Base-by-base conservation (phyloP, 805 yeast species). In the Candida quercuum region DNA sequence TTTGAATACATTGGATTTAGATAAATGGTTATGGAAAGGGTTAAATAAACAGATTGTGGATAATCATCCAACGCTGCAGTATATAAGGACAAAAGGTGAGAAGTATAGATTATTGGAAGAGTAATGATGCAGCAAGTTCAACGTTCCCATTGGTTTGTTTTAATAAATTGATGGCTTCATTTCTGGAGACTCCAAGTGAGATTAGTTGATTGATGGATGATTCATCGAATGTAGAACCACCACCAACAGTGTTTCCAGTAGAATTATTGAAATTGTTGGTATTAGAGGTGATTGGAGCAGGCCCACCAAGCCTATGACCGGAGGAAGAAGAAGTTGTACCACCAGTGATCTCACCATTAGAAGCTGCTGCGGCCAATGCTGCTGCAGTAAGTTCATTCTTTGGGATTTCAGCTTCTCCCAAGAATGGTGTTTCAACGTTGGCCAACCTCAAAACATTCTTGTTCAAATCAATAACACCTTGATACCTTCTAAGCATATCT, bases 401-500 rank as follows among this genome's bases (percentile, higher is more conserved):
- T 42, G 87, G 77, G 52, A 82, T 70, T 42, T 87, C 96, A 19
- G 71, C 60, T 46, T 87, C 96, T 13, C 75, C 64, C 42, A 91
- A 65, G 51, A 91, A 91, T 20, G 69, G 70, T 0, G 94, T 76
- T 46, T 79, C 81, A 20, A 78, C 76, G 38, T 76, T 80, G n/a
- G 84, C 93, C 38, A 91, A 75, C 3, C 72, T 68, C 38, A 93
- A 68, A 9, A 70, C 71, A 52, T 85, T 81, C 33, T 66, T 66
- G 31, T 71, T 71, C 48, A 93, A 67, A 57, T 93, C 96, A 36
- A 93, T 77, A 27, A 69, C 64, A 34, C 95, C 95, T 54, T 81
- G 88, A 58, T 88, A 91, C 47, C 96, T 78, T 60, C 82, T 80
- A 51, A 93, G 69, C 95, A 91, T 74, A 59, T 93, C 99, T 36